Percentiles rank a stretch among this genome's conserved stretches.
phyloP scores from a whole-genome alignment of 2,329 filamentous ascomycete genomes.

The Fusarium odoratissimum region DNA sequence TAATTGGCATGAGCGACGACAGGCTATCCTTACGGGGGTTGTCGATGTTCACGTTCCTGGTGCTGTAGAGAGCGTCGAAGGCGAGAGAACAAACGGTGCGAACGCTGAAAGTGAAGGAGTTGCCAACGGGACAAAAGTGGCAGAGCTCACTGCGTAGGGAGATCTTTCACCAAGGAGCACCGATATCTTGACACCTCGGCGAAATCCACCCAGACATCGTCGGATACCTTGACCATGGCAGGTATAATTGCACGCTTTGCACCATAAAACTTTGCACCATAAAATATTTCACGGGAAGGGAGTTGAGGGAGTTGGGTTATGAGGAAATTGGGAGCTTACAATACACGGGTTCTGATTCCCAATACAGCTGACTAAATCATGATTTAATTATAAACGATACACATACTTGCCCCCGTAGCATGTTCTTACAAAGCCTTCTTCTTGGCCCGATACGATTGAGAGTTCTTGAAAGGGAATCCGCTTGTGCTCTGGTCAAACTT shows the following conservation, averaged over 20 bases:
- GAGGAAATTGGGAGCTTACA: conserved; percentile 17
- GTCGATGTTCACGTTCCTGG: conserved; percentile 58
- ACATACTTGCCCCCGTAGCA: neutral
- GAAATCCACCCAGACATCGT: neutral
- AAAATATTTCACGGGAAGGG: conserved; percentile 30
- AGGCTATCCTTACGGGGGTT: conserved; percentile 63
- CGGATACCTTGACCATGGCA: neutral
- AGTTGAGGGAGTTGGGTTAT: conserved; percentile 43
- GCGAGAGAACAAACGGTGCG: conserved; percentile 41
- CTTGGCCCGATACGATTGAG: conserved; percentile 52
- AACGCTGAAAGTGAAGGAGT: conserved; percentile 21
- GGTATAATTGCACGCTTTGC: conserved; percentile 13
- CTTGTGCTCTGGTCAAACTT: conserved; percentile 55
- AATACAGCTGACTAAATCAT: conserved; percentile 20
- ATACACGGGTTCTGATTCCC: conserved; percentile 8
- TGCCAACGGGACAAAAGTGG: conserved; percentile 16
- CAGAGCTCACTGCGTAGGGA: conserved; percentile 11
- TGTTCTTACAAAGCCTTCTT: conserved; percentile 50
- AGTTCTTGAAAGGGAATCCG: conserved; percentile 54
- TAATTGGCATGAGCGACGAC: conserved; percentile 70
- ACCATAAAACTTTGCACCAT: conserved; percentile 38
- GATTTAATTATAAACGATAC: conserved; percentile 13
- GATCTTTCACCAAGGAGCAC: neutral
- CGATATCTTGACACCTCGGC: neutral
- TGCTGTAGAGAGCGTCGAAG: conserved; percentile 44